Percentiles rank a stretch among this genome's conserved stretches.
Conservation (phyloP, 1,284 basidiomycete species). For the Melampsora americana region DNA sequence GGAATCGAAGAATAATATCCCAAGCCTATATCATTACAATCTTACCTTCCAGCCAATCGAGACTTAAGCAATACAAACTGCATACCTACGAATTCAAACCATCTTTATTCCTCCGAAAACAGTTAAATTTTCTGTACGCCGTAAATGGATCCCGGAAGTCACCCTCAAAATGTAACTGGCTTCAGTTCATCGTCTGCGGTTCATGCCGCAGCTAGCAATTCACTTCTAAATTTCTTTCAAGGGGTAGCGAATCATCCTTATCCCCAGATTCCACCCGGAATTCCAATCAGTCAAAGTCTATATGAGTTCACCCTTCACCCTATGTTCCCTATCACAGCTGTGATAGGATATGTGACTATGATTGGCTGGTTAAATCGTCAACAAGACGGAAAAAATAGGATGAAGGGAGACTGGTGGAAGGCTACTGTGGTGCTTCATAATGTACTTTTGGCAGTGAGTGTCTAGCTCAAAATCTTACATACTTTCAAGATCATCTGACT, state of each 20-base stretch:
- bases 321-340: conserved; percentile 26
- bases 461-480: not conserved
- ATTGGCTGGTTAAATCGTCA: conserved; percentile 22
- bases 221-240: not conserved
- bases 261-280: conserved; percentile 16
- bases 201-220: not conserved
- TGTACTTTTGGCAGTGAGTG: conserved; percentile 51
- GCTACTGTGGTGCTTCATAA: conserved; percentile 52
- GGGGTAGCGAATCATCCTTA: conserved; percentile 37
- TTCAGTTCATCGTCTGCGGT: not conserved
- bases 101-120: too few species aligned
- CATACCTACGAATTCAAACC: too few species aligned
- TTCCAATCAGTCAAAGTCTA: conserved; percentile 25
- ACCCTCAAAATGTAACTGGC: not conserved
- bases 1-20: too few species aligned
- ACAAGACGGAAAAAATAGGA: conserved; percentile 49
- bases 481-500: not conserved
- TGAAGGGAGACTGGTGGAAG: conserved; percentile 48
- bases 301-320: conserved; percentile 32
- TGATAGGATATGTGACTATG: conserved; percentile 23
- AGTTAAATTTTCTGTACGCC: not conserved
- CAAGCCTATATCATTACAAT: too few species aligned
- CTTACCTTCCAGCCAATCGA: too few species aligned
- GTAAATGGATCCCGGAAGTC: not conserved
- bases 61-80: too few species aligned